A percentile compares a stretch with the other conserved stretches of the same genome.
Evolutionary conservation across 2,329 filamentous ascomycete genomes (phyloP).

Genomic region (Fusarium pilosicola): DNA sequence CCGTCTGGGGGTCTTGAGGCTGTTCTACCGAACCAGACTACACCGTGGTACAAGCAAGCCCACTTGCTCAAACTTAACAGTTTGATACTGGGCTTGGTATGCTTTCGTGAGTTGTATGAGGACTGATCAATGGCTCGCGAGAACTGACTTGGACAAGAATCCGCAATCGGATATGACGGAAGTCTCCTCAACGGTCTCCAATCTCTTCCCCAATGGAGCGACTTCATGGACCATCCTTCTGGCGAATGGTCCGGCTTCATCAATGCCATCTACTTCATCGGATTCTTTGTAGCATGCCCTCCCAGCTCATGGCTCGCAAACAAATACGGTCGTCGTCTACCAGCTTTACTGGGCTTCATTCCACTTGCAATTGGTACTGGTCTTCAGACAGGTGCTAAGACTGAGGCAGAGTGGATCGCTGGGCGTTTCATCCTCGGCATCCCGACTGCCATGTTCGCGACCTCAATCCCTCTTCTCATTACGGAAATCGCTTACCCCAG

Average conservation of each 20-base stretch:
- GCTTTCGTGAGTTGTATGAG: slow-evolving; percentile 1
- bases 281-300: neutral
- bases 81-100: slow-evolving; percentile 8
- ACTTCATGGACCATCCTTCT: slow-evolving; percentile 5
- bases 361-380: neutral
- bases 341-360: neutral
- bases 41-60: slow-evolving; percentile 10
- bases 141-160: neutral
- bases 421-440: slow-evolving; percentile 12
- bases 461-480: slow-evolving; percentile 5
- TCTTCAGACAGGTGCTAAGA: slow-evolving; percentile 6
- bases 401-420: slow-evolving; percentile 3
- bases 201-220: slow-evolving; percentile 11
- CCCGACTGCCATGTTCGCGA: slow-evolving; percentile 13
- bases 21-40: slow-evolving; percentile 5
- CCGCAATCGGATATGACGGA: slow-evolving; percentile 12
- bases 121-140: rapidly evolving
- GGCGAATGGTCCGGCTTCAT: slow-evolving; percentile 25
- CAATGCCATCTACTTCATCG: slow-evolving; percentile 12
- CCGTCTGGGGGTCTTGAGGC: neutral
- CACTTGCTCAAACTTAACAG: slow-evolving; percentile 7
- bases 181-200: slow-evolving; percentile 14
- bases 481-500: slow-evolving; percentile 5
- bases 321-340: slow-evolving; percentile 7
- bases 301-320: slow-evolving; percentile 18